A percentile compares a stretch with the other conserved stretches of the same genome.
These are phyloP conservation scores for Termitomyces sp. DNA, from an alignment of 768 basidiomycete genomes.

Conservation along the genomic window DNA sequence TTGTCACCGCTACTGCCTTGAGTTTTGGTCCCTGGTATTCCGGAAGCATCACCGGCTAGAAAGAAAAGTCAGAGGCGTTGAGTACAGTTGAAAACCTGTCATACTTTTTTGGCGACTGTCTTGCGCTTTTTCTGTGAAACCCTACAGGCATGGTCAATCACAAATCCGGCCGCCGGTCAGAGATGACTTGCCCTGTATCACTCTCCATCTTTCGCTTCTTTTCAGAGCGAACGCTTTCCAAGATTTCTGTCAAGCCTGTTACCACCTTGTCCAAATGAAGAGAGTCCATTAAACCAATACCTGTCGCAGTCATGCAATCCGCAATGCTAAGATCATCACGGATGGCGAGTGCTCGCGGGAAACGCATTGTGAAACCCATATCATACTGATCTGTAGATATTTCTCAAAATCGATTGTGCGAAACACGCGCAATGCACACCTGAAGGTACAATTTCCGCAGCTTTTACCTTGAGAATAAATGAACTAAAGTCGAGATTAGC, in stretches of 20 bases:
- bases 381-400: slow-evolving; percentile 68
- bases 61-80: not conserved
- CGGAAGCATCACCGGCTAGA: slow-evolving; percentile 54
- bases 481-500: slow-evolving; percentile 47
- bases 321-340: slow-evolving; percentile 70
- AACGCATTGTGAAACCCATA: slow-evolving; percentile 86
- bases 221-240: slow-evolving; percentile 56
- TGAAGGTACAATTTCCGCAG: slow-evolving; percentile 79
- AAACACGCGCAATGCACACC: slow-evolving; percentile 36
- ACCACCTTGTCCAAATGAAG: not conserved
- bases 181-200: slow-evolving; percentile 39
- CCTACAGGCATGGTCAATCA: slow-evolving; percentile 14
- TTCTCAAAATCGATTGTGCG: slow-evolving; percentile 5
- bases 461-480: slow-evolving; percentile 91
- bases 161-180: not conserved
- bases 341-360: slow-evolving; percentile 80
- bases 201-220: slow-evolving; percentile 75
- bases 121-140: slow-evolving; percentile 56
- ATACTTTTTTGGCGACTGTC: slow-evolving; percentile 45
- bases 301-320: slow-evolving; percentile 70
- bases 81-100: not conserved
- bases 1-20: slow-evolving; percentile 53
- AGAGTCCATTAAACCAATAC: slow-evolving; percentile 26
- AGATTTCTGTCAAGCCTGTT: slow-evolving; percentile 34
- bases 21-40: slow-evolving; percentile 64